Evolutionary conservation across 306 rosid genomes (phyloP).

Genomic region (Acacia acuminata): DNA sequence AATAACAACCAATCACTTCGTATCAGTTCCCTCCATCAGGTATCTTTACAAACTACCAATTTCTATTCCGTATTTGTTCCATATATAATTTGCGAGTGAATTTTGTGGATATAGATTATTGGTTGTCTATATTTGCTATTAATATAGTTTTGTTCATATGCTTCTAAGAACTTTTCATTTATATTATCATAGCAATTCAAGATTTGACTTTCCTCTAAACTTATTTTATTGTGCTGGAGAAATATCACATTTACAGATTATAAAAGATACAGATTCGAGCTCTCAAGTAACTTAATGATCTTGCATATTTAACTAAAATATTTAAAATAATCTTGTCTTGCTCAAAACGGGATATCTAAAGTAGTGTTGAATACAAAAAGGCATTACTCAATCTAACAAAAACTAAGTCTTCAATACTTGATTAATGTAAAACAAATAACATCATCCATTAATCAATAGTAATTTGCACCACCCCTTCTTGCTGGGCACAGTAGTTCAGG

Average conservation of each 20-base stretch:
- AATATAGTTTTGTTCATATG: not conserved
- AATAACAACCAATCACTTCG: constrained; percentile 85
- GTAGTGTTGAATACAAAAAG: not conserved
- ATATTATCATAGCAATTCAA: not conserved
- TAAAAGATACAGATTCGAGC: not conserved
- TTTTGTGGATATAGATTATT: not conserved
- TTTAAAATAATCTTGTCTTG: not conserved
- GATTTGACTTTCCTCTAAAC: not conserved
- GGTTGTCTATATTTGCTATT: not conserved
- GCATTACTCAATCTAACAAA: not conserved
- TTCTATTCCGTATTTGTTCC: constrained; percentile 10
- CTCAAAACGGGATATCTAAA: not conserved
- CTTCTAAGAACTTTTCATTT: not conserved
- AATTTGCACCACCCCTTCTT: not conserved
- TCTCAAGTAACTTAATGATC: not conserved
- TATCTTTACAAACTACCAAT: constrained; percentile 24
- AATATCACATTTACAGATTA: not conserved
- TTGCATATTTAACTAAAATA: not conserved
- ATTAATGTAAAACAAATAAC: not conserved
- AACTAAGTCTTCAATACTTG: not conserved
- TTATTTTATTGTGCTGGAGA: not conserved
- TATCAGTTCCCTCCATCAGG: constrained; percentile 97
- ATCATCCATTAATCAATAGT: not conserved
- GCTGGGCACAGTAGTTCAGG: not conserved
- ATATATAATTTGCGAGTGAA: not conserved